Evolutionary conservation across 345 rosid genomes (phyloP).

Genomic region (Rhizophora apiculata): DNA sequence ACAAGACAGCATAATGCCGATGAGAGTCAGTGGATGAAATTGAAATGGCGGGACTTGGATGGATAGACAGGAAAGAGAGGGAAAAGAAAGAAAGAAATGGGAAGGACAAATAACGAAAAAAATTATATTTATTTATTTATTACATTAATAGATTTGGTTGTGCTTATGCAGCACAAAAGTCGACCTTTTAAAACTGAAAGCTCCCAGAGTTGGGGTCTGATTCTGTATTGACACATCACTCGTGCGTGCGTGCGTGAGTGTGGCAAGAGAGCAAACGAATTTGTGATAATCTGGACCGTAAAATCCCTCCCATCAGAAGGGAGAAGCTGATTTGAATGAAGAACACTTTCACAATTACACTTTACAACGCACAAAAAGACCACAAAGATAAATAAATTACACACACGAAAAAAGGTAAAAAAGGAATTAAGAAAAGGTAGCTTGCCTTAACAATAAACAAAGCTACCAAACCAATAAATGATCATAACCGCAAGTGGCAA

Average conservation of each 20-base stretch:
- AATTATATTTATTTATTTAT: no score
- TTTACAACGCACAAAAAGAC: slow-evolving; percentile 12
- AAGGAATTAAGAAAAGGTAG: not conserved
- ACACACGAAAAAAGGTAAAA: not conserved
- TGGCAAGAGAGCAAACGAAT: no score
- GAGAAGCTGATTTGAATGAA: not conserved
- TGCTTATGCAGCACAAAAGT: no score
- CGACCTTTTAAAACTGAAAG: no score
- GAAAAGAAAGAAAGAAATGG: no score
- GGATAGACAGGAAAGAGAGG: no score
- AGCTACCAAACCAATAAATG: slow-evolving; percentile 18
- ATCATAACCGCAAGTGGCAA: slow-evolving; percentile 5
- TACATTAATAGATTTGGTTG: no score
- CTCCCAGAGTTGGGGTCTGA: no score
- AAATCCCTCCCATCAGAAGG: not conserved
- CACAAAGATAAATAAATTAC: slow-evolving; percentile 18
- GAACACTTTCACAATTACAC: slow-evolving; percentile 9
- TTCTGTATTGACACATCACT: no score
- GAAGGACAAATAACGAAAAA: no score
- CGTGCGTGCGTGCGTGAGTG: no score
- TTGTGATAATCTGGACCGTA: no score
- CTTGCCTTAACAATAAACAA: slow-evolving; percentile 10
- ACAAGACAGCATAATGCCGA: slow-evolving; percentile 17
- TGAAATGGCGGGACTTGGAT: slow-evolving; percentile 4
- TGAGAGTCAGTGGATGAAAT: not conserved